Evolutionary conservation across 495 filamentous ascomycete species (phyloP), one percentile per base, ranked within the genome.

Genomic region (Pyrenopolyporus hunteri): DNA sequence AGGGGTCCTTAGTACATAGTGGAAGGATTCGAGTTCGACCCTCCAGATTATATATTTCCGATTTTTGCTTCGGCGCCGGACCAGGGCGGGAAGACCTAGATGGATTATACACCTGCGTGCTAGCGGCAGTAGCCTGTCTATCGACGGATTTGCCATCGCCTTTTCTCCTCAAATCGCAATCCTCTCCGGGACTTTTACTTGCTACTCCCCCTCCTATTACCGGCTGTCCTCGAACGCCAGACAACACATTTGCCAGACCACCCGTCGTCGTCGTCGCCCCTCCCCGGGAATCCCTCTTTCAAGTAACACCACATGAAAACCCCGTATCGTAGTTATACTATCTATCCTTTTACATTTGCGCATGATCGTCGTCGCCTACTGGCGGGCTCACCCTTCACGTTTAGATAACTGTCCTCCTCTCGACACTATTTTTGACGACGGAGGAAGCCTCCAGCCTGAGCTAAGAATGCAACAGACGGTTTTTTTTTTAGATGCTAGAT

Each of bases 11-110:
- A n/a, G n/a, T n/a, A 11, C 20, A 2, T 9, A 53, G 43, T 51
- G 63, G 68, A 71, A 71, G 69, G 69, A 71, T 71, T 71, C 50
- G n/a, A 35, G 57, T 51, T 65, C 37, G 46, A 60, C 69, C 69
- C 69, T 71, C 66, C 51, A 69, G 66, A 69, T 64, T 69, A 66
- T 69, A 66, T 63, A 58, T 65, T 65, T 56, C 57, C 63, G 57
- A 61, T 61, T 60, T 66, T 56, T 66, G 57, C 57, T 66, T 61
- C 55, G 63, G 57, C 57, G 63, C 52, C 63, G 52, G 40, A 56
- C 63, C 57, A 53, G 57, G 63, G 63, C 57, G 40, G 51, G 57
- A 66, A 57, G 53, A 43, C 46, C 57, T n/a, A 66, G 57, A 56
- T 66, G 57, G 45, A 61, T n/a, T 66, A 66, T 61, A 61, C 63